Conservation (phyloP, 371 early-diverging fungal genomes). For the Rhizomucor miehei region DNA sequence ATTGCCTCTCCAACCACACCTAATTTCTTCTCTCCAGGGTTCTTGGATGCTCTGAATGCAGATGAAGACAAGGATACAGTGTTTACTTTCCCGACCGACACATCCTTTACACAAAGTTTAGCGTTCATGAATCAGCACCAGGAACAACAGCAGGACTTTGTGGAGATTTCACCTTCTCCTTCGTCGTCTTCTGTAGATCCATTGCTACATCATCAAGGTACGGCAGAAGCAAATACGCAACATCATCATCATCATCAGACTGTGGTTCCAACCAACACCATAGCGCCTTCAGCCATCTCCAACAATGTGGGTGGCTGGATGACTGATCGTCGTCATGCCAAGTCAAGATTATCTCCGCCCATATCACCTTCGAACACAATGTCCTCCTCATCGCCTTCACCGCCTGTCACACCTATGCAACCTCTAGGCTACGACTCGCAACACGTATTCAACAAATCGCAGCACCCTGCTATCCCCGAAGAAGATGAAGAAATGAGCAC, state of each 20-base stretch:
- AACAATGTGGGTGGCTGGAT: not conserved
- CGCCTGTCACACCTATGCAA: conserved; percentile 33
- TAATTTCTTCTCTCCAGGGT: conserved; percentile 63
- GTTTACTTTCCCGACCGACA: conserved; percentile 4
- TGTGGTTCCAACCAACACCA: conserved; percentile 9
- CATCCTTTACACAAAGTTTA: not conserved
- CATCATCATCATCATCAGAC: too few species aligned
- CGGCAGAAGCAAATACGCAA: too few species aligned
- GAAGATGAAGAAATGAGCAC: conserved; percentile 42
- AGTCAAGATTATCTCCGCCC: conserved; percentile 15
- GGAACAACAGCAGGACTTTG: not conserved
- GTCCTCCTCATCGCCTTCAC: conserved; percentile 36
- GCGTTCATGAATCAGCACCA: not conserved
- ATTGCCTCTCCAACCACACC: conserved; percentile 53
- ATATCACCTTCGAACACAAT: conserved; percentile 28
- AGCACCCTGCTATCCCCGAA: conserved; percentile 47
- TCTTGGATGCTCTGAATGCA: conserved; percentile 51
- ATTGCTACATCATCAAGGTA: too few species aligned
- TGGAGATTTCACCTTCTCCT: not conserved
- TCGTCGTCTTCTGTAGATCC: conserved; percentile 2
- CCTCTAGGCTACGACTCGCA: conserved; percentile 5
- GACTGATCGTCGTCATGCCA: conserved; percentile 1
- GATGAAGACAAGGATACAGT: conserved; percentile 13
- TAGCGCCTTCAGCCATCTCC: conserved; percentile 24
- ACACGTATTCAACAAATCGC: not conserved